phyloP scores from a whole-genome alignment of 192 early-diverging fungal species.

The Coemansia sp. region DNA sequence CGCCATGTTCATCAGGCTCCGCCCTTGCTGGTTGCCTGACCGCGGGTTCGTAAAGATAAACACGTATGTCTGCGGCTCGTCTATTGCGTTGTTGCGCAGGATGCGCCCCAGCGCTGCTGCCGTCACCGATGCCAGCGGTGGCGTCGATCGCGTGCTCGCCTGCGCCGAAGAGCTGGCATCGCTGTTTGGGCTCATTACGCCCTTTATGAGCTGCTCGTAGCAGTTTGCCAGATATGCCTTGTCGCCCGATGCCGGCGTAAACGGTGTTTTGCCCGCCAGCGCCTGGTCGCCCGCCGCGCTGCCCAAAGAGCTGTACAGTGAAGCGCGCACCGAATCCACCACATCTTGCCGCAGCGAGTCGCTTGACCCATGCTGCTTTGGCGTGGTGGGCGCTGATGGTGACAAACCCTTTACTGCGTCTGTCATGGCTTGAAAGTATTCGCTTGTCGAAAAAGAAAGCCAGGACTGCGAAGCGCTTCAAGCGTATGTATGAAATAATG shows the following conservation, averaged over 20 bases:
- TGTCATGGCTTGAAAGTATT: too few relatives aligned
- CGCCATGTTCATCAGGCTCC: constrained; percentile 57
- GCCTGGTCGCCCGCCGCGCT: not conserved
- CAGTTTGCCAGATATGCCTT: constrained; percentile 35
- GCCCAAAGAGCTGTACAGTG: not conserved
- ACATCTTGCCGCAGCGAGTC: not conserved
- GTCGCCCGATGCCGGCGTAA: constrained; percentile 24
- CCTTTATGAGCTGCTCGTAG: constrained; percentile 48
- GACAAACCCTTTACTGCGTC: not conserved
- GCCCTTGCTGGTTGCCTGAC: constrained; percentile 68
- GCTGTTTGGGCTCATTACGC: constrained; percentile 7
- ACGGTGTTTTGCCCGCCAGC: constrained; percentile 29
- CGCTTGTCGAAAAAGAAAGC: too few relatives aligned
- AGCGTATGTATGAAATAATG: not conserved
- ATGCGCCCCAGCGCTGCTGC: constrained; percentile 18
- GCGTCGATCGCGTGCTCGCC: constrained; percentile 3
- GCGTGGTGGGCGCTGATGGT: not conserved
- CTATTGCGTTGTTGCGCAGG: constrained; percentile 9
- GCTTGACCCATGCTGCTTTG: not conserved
- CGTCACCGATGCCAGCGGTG: constrained; percentile 3
- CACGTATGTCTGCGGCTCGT: constrained; percentile 59
- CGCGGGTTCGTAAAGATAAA: constrained; percentile 79
- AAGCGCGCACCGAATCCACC: not conserved
- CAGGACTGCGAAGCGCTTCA: too few relatives aligned
- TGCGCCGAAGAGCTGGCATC: too few relatives aligned